Base-by-base conservation (phyloP, 768 basidiomycete species). In the Kwoniella bestiolae region DNA sequence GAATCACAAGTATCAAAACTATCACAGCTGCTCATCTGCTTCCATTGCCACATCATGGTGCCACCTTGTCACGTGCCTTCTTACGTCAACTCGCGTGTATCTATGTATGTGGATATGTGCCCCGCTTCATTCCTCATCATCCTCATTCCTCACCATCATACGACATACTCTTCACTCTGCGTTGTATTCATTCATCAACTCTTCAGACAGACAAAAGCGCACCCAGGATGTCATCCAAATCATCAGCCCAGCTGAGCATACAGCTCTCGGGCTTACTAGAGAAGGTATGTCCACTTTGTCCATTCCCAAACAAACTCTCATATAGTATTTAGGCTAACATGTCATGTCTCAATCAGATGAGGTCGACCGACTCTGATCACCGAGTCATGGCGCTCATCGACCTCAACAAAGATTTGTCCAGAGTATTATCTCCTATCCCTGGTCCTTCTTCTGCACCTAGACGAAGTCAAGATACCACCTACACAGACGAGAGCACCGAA, bases 321-420 rank as follows among this genome's bases (percentile, higher is more conserved):
- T n/a, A n/a, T n/a, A n/a, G n/a, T n/a, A n/a, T n/a, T n/a, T n/a
- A n/a, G 45, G 4, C 23, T 25, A 35, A 18, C 31, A 28, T 32
- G 4, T 18, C 56, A 56, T 68, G 53, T 21, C 9, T 28, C 46
- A 5, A 5, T 23, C 64, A 79, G 78, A 71, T 79, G 67, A 58
- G 61, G 25, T 77, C 76, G 21, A 67, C 67, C 23, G 78, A 79
- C 61, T 70, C 74, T 1, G 78, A 79, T 45, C 66, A 76, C 32
- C 34, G 94, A 80, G 94, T 92, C 81, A 98, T 97, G 95, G 93
- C 94, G 41, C 84, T 99, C 69, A 96, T 92, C 70, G 95, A 99
- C 82, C 82, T 98, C 71, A 90, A 92, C 86, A 86, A 86, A 38
- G 93, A 95, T 83, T 88, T 94, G 83, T 89, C 86, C 80, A 86